Percentiles rank a stretch among this genome's conserved stretches.
These are phyloP conservation scores for Neofusicoccum cordaticola DNA, from an alignment of 2,329 filamentous ascomycete genomes.

Conservation along the genomic window DNA sequence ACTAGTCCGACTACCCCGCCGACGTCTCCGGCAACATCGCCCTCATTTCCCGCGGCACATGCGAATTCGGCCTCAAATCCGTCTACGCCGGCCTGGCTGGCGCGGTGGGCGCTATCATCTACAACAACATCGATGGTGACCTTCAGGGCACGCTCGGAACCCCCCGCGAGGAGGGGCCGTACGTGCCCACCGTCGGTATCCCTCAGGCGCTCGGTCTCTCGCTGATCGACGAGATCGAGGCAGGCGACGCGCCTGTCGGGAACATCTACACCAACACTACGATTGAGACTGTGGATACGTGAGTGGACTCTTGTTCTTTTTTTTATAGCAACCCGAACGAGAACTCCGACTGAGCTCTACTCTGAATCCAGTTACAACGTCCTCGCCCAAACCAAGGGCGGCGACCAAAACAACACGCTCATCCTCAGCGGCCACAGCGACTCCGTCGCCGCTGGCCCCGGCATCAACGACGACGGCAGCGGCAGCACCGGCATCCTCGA, in stretches of 20 bases:
- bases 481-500: slow-evolving; percentile 62
- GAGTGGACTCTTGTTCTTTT: slow-evolving; percentile 24
- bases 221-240: slow-evolving; percentile 53
- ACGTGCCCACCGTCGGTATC: slow-evolving; percentile 67
- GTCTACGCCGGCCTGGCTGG: slow-evolving; percentile 63
- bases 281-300: slow-evolving; percentile 47
- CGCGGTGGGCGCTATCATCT: slow-evolving; percentile 66
- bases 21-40: slow-evolving; percentile 61
- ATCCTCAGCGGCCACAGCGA: slow-evolving; percentile 61
- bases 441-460: slow-evolving; percentile 60
- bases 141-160: slow-evolving; percentile 65
- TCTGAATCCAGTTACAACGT: slow-evolving; percentile 46
- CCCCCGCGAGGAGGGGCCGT: slow-evolving; percentile 39
- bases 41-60: slow-evolving; percentile 65
- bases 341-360: slow-evolving; percentile 18
- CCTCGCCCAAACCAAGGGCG: slow-evolving; percentile 58
- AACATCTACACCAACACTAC: slow-evolving; percentile 42
- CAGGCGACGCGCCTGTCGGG: slow-evolving; percentile 32
- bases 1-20: slow-evolving; percentile 55
- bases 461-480: slow-evolving; percentile 77
- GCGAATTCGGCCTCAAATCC: slow-evolving; percentile 68
- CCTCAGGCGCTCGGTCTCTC: slow-evolving; percentile 58
- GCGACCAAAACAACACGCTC: slow-evolving; percentile 58
- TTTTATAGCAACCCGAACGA: neutral
- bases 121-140: slow-evolving; percentile 63